Evolutionary conservation across 2,329 filamentous ascomycete species (phyloP).

Genomic region (Monilinia vaccinii-corymbosi): DNA sequence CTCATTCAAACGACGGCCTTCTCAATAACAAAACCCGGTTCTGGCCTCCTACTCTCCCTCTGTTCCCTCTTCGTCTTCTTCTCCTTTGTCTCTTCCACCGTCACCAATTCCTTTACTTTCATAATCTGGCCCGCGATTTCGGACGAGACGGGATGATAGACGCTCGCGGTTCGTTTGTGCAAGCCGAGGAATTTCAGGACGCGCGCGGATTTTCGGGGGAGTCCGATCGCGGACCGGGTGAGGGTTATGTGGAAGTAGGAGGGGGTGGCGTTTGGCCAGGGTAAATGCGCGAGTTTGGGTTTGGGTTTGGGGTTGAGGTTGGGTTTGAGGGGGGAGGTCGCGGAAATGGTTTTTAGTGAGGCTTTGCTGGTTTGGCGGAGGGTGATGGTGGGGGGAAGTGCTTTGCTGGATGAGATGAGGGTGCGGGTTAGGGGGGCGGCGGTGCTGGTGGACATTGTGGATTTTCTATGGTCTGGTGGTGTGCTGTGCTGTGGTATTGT

Average conservation of each 20-base stretch:
- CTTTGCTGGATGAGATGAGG: not conserved
- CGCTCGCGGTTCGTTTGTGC: conserved; percentile 61
- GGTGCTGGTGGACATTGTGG: not conserved
- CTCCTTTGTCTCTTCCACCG: conserved; percentile 56
- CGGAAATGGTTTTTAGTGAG: not conserved
- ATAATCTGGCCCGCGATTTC: conserved; percentile 65
- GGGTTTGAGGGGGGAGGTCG: not conserved
- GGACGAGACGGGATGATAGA: conserved; percentile 61
- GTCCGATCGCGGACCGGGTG: conserved; percentile 62
- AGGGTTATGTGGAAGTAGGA: conserved; percentile 66
- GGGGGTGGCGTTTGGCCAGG: conserved; percentile 18
- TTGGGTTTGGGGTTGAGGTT: not conserved
- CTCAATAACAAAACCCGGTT: conserved; percentile 61
- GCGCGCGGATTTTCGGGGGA: conserved; percentile 54
- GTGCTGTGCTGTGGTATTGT: not conserved
- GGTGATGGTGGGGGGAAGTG: not conserved
- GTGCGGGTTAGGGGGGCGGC: not conserved
- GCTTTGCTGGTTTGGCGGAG: not conserved
- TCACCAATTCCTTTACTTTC: conserved; percentile 65
- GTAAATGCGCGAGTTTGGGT: too few species aligned
- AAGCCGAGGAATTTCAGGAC: conserved; percentile 63
- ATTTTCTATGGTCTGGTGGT: not conserved
- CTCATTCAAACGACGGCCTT: conserved; percentile 23
- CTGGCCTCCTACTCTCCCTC: conserved; percentile 52
- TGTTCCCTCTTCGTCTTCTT: conserved; percentile 51